phyloP scores from a whole-genome alignment of 2,329 filamentous ascomycete genomes.

The Colletotrichum sp. region DNA sequence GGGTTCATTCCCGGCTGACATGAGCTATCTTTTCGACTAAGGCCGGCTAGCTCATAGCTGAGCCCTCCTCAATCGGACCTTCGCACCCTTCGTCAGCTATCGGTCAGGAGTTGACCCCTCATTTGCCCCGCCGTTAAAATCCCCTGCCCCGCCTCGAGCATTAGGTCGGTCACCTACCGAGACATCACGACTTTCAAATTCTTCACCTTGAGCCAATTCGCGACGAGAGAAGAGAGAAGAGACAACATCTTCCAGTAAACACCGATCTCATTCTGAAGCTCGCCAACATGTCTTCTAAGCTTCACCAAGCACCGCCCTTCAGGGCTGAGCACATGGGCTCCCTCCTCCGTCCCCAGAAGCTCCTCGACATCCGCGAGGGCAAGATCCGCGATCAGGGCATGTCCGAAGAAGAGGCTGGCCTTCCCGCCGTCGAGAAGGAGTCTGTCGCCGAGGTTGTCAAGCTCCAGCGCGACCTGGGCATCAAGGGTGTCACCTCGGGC shows the following conservation, averaged over 20 bases:
- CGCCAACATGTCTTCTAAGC: slow-evolving; percentile 4
- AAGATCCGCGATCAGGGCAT: slow-evolving; percentile 56
- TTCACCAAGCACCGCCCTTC: slow-evolving; percentile 57
- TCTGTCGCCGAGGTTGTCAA: slow-evolving; percentile 71
- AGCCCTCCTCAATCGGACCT: not conserved
- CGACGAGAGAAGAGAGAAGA: not conserved
- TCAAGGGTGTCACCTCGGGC: slow-evolving; percentile 72
- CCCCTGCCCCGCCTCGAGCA: not conserved
- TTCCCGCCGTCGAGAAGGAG: slow-evolving; percentile 67
- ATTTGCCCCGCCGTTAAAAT: slow-evolving; percentile 14
- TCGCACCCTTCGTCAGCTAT: not conserved
- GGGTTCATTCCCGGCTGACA: slow-evolving; percentile 2
- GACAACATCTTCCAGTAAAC: not conserved
- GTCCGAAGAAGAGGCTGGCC: slow-evolving; percentile 51
- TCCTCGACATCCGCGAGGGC: slow-evolving; percentile 60
- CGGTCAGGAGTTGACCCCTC: slow-evolving; percentile 7
- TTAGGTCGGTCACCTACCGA: not conserved
- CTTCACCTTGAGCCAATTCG: not conserved
- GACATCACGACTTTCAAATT: not conserved
- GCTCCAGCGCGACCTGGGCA: slow-evolving; percentile 70
- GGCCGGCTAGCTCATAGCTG: not conserved
- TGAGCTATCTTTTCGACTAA: not conserved
- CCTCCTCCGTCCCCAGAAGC: slow-evolving; percentile 67
- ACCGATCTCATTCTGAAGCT: accelerated
- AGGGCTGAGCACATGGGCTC: slow-evolving; percentile 80